A percentile compares a stretch with the other conserved stretches of the same genome.
Conservation (phyloP, 345 rosid species). For the Geranium brycei region DNA sequence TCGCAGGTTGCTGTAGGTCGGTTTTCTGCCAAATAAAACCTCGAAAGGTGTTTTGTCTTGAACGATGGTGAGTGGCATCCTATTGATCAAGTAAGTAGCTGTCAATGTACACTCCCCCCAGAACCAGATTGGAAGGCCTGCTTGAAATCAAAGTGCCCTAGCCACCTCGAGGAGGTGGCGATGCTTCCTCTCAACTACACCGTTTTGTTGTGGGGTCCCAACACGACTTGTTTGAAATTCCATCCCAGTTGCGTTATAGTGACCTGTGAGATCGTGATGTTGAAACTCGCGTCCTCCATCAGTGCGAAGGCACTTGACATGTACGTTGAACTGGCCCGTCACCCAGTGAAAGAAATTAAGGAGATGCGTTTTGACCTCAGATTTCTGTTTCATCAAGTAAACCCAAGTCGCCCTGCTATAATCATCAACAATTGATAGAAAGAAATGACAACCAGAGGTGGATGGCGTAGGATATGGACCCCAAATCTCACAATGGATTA, state of each 20-base stretch:
- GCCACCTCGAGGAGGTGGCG: neutral
- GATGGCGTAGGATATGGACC: neutral
- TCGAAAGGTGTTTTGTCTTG: neutral
- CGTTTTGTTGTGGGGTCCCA: constrained; percentile 1
- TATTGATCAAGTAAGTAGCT: neutral
- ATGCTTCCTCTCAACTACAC: neutral
- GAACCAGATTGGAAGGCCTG: neutral
- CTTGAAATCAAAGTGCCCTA: neutral
- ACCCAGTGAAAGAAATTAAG: neutral
- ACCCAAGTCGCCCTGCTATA: neutral
- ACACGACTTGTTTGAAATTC: neutral
- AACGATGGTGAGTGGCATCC: neutral
- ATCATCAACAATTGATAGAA: constrained; percentile 6
- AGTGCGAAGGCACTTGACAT: neutral
- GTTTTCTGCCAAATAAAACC: neutral
- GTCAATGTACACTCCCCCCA: constrained; percentile 3
- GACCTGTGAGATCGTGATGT: neutral
- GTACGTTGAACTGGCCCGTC: neutral
- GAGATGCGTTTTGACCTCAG: neutral
- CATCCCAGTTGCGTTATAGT: neutral
- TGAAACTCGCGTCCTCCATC: neutral
- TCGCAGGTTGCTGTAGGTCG: neutral
- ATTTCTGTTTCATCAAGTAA: neutral
- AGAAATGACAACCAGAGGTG: neutral
- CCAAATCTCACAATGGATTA: neutral